Evolutionary conservation across 2,329 filamentous ascomycete genomes (phyloP).

Genomic region (Alternaria incomplexa): DNA sequence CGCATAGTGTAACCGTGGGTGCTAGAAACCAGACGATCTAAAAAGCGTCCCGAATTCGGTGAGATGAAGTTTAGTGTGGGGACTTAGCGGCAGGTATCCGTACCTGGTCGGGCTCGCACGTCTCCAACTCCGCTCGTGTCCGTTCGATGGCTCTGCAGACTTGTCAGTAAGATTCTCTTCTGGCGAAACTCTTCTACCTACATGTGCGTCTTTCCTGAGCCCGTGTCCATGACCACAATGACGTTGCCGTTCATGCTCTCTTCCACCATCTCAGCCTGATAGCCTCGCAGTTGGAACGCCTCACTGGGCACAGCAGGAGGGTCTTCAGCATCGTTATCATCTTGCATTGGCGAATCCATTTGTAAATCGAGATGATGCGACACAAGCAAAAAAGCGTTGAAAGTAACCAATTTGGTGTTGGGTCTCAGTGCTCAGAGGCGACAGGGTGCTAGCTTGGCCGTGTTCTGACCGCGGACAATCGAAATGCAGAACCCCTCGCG

Average conservation of each 20-base stretch:
- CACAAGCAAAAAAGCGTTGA: not conserved
- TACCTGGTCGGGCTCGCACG: slow-evolving; percentile 45
- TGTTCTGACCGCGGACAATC: not conserved
- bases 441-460: not conserved
- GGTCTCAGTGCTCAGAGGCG: not conserved
- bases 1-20: slow-evolving; percentile 54
- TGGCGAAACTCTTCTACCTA: not conserved
- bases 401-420: not conserved
- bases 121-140: slow-evolving; percentile 53
- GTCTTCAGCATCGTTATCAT: slow-evolving; percentile 5
- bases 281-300: slow-evolving; percentile 48
- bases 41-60: slow-evolving; percentile 1
- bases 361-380: not conserved
- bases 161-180: slow-evolving; percentile 11
- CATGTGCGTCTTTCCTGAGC: slow-evolving; percentile 58
- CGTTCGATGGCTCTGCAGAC: slow-evolving; percentile 50
- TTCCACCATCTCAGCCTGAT: slow-evolving; percentile 59
- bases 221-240: slow-evolving; percentile 58
- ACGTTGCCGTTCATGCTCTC: slow-evolving; percentile 53
- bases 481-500: not conserved
- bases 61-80: slow-evolving; percentile 1
- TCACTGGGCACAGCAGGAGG: slow-evolving; percentile 9
- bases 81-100: slow-evolving; percentile 1
- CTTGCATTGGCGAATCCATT: slow-evolving; percentile 4
- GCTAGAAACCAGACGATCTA: slow-evolving; percentile 54